Evolutionary conservation across 2,329 filamentous ascomycete genomes (phyloP).

Genomic region (Trichoderma hamatum): DNA sequence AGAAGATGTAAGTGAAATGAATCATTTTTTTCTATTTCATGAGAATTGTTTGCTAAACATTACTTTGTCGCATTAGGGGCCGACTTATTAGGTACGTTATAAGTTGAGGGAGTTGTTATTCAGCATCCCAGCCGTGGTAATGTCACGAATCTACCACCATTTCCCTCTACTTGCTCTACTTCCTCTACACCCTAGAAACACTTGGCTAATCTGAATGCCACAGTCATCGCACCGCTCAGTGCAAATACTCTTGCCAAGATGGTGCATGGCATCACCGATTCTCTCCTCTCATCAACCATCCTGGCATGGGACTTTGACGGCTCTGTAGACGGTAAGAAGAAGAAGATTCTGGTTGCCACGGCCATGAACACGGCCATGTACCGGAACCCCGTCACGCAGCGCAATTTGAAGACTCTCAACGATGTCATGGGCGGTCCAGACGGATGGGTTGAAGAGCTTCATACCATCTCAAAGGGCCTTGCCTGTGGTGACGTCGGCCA

Average conservation of each 20-base stretch:
- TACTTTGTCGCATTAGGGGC: conserved; percentile 51
- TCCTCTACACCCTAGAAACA: not conserved
- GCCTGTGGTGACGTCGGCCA: conserved; percentile 84
- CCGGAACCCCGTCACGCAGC: conserved; percentile 77
- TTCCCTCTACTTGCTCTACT: no score
- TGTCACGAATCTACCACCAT: no score
- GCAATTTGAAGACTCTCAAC: conserved; percentile 69
- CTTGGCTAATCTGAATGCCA: not conserved
- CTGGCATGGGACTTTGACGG: conserved; percentile 86
- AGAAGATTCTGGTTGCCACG: conserved; percentile 74
- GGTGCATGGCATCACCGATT: conserved; percentile 74
- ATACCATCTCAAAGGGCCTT: conserved; percentile 73
- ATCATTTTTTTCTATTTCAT: fast-evolving
- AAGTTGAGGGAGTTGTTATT: no score
- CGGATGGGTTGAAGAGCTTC: conserved; percentile 66
- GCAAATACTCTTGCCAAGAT: conserved; percentile 90
- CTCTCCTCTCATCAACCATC: conserved; percentile 72
- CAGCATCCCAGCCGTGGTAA: no score
- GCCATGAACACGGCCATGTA: conserved; percentile 94
- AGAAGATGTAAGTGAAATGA: conserved; percentile 52
- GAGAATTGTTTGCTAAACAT: not conserved
- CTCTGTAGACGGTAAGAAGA: conserved; percentile 57
- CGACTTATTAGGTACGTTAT: conserved; percentile 56
- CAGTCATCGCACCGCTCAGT: conserved; percentile 74
- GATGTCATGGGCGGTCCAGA: conserved; percentile 69